These are phyloP conservation scores for Nemania sp. DNA, from an alignment of 2,329 filamentous ascomycete species.

Conservation along the genomic window DNA sequence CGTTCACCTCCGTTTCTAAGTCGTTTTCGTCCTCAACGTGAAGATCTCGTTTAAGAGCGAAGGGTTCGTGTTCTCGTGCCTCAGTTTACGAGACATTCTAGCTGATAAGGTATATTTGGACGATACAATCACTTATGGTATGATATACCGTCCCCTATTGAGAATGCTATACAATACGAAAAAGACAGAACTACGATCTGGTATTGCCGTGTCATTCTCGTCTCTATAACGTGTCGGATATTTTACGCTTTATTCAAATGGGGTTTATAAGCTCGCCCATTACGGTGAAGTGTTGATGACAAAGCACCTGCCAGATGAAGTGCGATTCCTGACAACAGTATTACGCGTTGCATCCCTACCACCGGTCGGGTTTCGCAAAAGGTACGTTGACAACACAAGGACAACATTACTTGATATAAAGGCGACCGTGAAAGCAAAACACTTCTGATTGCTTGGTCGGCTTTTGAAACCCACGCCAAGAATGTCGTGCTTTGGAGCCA, in stretches of 20 bases:
- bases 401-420: neutral
- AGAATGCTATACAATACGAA: no score
- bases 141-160: no score
- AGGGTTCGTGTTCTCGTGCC: no score
- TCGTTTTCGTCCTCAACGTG: conserved; percentile 33
- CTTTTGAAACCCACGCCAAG: neutral
- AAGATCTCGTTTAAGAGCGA: conserved; percentile 20
- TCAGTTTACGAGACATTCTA: no score
- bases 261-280: neutral
- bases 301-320: no score
- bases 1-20: conserved; percentile 35
- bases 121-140: no score
- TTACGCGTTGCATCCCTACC: neutral
- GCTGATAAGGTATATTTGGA: no score
- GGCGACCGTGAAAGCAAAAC: neutral
- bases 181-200: no score
- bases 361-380: neutral
- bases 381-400: neutral
- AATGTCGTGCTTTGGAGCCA: neutral
- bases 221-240: neutral
- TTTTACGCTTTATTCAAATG: neutral
- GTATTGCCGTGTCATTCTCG: no score
- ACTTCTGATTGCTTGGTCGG: neutral
- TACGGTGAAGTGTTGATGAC: conserved; percentile 19
- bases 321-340: neutral